Percentiles rank a stretch among this genome's conserved stretches.
Conservation (phyloP, 2,329 filamentous ascomycete species). For the Ustilaginoidea virens region DNA sequence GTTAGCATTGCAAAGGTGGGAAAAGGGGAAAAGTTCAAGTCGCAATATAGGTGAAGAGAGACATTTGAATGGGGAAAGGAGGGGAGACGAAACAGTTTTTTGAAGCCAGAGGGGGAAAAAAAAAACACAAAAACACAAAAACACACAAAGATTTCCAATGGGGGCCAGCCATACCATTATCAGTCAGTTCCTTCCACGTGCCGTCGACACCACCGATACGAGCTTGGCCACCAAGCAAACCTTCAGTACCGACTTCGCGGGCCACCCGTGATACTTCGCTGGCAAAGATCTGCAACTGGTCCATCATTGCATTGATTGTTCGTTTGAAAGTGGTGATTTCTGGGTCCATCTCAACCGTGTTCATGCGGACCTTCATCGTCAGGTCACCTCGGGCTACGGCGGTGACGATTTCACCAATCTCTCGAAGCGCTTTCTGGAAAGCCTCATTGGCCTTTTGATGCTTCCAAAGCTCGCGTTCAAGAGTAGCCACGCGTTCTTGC, state of each 20-base stretch:
- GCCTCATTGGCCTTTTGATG: slow-evolving; percentile 97
- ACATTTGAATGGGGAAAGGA: not conserved
- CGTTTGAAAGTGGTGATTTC: slow-evolving; percentile 97
- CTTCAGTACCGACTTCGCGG: slow-evolving; percentile 90
- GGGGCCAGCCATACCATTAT: slow-evolving; percentile 44
- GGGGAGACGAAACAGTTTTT: not conserved
- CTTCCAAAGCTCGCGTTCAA: slow-evolving; percentile 90
- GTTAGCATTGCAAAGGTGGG: too few relatives aligned
- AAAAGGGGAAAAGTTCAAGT: too few relatives aligned
- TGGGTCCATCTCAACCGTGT: slow-evolving; percentile 91
- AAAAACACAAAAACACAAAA: not conserved
- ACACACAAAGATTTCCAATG: not conserved
- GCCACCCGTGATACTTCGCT: slow-evolving; percentile 91
- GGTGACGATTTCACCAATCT: slow-evolving; percentile 95
- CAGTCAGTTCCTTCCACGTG: slow-evolving; percentile 93
- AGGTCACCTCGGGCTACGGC: slow-evolving; percentile 90
- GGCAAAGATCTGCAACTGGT: slow-evolving; percentile 90
- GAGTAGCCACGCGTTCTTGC: slow-evolving; percentile 69
- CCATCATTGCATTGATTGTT: slow-evolving; percentile 99
- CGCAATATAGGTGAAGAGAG: too few relatives aligned
- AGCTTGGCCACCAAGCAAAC: slow-evolving; percentile 83
- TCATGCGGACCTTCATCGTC: slow-evolving; percentile 92
- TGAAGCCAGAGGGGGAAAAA: too few relatives aligned
- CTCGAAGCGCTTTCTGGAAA: slow-evolving; percentile 90
- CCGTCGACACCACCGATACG: slow-evolving; percentile 88